Evolutionary conservation across 257 asterid genomes (phyloP).

Genomic region (Scutellaria barbata): DNA sequence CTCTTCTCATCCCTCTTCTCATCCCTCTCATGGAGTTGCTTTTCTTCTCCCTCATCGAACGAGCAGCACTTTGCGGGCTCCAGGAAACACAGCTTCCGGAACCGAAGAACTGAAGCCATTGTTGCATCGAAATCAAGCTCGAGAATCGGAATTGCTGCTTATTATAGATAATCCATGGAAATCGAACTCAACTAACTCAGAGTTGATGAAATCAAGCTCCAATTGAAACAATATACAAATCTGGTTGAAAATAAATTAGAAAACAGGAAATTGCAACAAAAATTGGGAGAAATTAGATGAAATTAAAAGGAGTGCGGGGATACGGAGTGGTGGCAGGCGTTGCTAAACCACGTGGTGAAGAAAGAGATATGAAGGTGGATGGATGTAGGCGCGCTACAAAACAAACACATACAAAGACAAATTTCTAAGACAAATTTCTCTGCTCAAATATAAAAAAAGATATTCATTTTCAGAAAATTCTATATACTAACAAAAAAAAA

Average conservation of each 20-base stretch:
- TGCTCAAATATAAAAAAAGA: too few species aligned
- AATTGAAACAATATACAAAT: background rate
- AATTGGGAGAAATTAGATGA: background rate
- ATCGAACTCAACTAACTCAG: background rate
- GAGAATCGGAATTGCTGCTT: background rate
- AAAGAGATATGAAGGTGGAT: constrained; percentile 43
- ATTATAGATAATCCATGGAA: constrained; percentile 17
- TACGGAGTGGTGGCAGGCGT: constrained; percentile 17
- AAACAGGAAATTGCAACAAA: background rate
- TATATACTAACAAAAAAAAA: too few species aligned
- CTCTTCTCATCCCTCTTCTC: background rate
- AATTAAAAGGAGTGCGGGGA: background rate
- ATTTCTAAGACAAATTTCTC: too few species aligned
- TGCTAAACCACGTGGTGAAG: constrained; percentile 63
- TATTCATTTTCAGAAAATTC: too few species aligned
- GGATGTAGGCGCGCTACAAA: constrained; percentile 5
- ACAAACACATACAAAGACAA: constrained; percentile 23
- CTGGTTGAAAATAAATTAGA: background rate
- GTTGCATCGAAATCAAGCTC: constrained; percentile 21
- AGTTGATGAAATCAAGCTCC: background rate
- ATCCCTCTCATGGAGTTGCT: background rate
- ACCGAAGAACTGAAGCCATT: constrained; percentile 67
- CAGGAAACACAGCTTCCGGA: constrained; percentile 63
- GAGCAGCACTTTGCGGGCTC: constrained; percentile 41
- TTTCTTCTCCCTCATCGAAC: background rate